These are phyloP conservation scores for Globisporangium spiculum DNA, from an alignment of 352 stramenopile species.

Conservation along the genomic window DNA sequence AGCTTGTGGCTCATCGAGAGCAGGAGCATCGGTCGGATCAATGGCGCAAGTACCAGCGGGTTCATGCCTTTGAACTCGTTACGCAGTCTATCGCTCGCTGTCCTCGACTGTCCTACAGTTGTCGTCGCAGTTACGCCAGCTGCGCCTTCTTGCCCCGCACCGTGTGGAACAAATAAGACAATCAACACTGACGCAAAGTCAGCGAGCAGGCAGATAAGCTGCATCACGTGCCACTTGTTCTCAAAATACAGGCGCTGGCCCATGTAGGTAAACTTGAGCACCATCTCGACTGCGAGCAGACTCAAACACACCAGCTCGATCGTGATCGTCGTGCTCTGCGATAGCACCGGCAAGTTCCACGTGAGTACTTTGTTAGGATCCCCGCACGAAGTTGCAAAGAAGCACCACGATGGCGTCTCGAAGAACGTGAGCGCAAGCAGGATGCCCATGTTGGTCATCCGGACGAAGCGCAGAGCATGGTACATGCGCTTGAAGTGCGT, in stretches of 20 bases:
- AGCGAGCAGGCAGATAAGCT: conserved; percentile 41
- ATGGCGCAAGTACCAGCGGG: conserved; percentile 36
- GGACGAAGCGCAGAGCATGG: conserved; percentile 39
- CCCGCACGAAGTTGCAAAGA: conserved; percentile 34
- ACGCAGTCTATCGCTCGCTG: background rate
- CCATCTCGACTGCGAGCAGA: conserved; percentile 40
- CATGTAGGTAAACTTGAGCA: conserved; percentile 51
- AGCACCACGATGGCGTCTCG: conserved; percentile 60
- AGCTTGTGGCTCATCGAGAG: conserved; percentile 54
- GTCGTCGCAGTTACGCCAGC: background rate
- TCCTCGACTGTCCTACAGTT: background rate
- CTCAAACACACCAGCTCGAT: conserved; percentile 47
- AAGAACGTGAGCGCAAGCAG: conserved; percentile 50
- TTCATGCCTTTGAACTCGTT: conserved; percentile 12
- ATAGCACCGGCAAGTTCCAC: conserved; percentile 34
- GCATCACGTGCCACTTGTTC: conserved; percentile 54
- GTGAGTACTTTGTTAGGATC: conserved; percentile 27
- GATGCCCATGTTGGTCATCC: conserved; percentile 43
- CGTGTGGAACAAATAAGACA: conserved; percentile 25
- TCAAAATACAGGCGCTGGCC: conserved; percentile 45
- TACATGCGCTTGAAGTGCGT: conserved; percentile 52
- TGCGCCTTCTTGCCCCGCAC: background rate
- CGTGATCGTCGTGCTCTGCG: conserved; percentile 24
- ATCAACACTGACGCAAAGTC: conserved; percentile 42
- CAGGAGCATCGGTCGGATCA: conserved; percentile 45